Evolutionary conservation across 2,329 filamentous ascomycete species (phyloP), one percentile per base, ranked within the genome.

Genomic region (Trichoderma sp.): DNA sequence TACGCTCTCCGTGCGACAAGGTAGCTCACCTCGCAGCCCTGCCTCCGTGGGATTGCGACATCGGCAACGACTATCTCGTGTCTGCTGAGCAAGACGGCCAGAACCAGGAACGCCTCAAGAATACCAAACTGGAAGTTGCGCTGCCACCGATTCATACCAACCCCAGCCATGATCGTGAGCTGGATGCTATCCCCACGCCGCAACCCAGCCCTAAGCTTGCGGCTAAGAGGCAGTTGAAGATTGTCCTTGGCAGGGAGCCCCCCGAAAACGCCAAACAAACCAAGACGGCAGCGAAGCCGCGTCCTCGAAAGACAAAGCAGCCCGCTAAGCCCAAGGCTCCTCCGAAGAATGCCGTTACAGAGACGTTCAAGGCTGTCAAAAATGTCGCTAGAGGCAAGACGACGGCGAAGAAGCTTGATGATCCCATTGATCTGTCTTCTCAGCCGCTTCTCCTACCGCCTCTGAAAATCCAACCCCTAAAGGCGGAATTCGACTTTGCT

Each of bases 1-100:
- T 99, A 43, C 89, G 89, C 72, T 94, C 93, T 24, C 91, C 91
- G 74, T 96, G 93, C 76, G 96, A 99, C 77, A 90, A 94, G 72
- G 91, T 99, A 49, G 96, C 96, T 24, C 86, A 85, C 59, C 83
- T 93, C 49, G 91, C 89, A 18, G 87, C 87, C 26, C 78, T 91
- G 30, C 87, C 88, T 5, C 85, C 78, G 18, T 90, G 86, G 84
- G 84, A 90, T 69, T 76, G 77, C 72, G 82, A 84, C 71, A 84
- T 86, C 68, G 85, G 86, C 24, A 79, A 83, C 49, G 83, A 84
- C 55, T 82, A 83, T 64, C 81, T 83, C 65, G 79, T 84, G 37
- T 81, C 84, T 14, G 79, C 80, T 67, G 81, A 83, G 69, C 79
- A 82, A 68, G 82, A 82, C 67, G 79, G 81, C 72, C 79, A 81